Evolutionary conservation across 2,329 filamentous ascomycete genomes (phyloP).

Genomic region (Colletotrichum salicis): DNA sequence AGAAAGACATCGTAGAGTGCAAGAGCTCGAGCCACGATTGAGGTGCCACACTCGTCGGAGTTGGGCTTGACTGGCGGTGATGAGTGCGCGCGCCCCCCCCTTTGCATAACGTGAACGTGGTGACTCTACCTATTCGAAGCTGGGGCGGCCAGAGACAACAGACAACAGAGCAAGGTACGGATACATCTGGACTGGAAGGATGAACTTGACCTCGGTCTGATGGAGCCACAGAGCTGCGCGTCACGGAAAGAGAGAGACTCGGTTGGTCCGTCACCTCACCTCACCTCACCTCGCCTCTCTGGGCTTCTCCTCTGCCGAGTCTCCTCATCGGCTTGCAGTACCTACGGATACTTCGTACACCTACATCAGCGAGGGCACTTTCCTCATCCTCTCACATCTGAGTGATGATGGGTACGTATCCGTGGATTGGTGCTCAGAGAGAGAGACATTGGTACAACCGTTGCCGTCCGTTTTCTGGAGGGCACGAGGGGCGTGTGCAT

Average conservation of each 20-base stretch:
- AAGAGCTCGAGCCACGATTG: conserved; percentile 1
- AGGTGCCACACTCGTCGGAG: conserved; percentile 8
- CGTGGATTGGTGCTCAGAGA: not conserved
- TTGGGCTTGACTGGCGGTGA: conserved; percentile 2
- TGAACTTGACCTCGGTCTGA: not conserved
- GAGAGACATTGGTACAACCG: not conserved
- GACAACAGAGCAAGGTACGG: not conserved
- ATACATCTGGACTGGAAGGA: not conserved
- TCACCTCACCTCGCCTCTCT: not conserved
- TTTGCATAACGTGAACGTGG: not conserved
- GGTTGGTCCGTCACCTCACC: conserved; percentile 21
- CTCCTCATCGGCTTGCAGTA: not conserved
- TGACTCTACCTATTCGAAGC: not conserved
- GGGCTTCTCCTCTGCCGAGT: too few species aligned
- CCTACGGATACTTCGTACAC: too few species aligned
- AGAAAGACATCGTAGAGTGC: not conserved
- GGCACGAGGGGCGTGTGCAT: conserved; percentile 11
- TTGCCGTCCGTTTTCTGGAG: not conserved
- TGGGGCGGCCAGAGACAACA: not conserved
- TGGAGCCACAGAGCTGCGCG: not conserved
- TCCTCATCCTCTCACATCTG: not conserved
- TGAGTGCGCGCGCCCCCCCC: not conserved
- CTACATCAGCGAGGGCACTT: not conserved
- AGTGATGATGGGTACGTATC: conserved; percentile 11
- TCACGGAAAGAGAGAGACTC: conserved; percentile 8